Percentiles rank a stretch among this genome's conserved stretches.
Conservation (phyloP, 1,139 yeast species). For the Suhomyces chickasaworum region DNA sequence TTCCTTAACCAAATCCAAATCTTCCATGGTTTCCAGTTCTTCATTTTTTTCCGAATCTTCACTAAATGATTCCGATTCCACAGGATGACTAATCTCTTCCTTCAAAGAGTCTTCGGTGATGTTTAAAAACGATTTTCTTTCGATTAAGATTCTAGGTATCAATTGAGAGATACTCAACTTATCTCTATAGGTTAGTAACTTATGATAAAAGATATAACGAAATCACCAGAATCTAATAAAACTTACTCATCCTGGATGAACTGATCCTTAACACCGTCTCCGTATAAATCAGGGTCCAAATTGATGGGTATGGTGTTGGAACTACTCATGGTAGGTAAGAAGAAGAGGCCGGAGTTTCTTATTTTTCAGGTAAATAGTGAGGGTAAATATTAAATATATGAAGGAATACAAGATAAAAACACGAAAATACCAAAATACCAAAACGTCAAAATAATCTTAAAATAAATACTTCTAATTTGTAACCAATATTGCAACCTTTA, state of each 20-base stretch:
- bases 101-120: constrained; percentile 59
- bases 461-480: too few relatives aligned
- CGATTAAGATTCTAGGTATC: constrained; percentile 43
- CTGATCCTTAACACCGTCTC: constrained; percentile 38
- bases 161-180: constrained; percentile 41
- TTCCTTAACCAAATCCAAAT: constrained; percentile 37
- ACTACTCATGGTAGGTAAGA: constrained; percentile 6
- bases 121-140: constrained; percentile 43
- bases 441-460: background rate
- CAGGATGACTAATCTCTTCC: constrained; percentile 40
- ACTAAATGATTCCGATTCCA: constrained; percentile 12
- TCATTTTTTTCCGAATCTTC: constrained; percentile 8
- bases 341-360: constrained; percentile 1
- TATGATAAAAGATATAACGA: background rate
- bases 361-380: constrained; percentile 3
- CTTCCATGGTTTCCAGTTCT: constrained; percentile 33
- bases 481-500: too few relatives aligned
- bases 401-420: background rate
- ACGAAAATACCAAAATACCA: too few relatives aligned
- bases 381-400: background rate
- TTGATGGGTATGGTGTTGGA: constrained; percentile 15
- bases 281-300: constrained; percentile 30
- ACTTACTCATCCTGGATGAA: constrained; percentile 46
- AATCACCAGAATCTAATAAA: background rate
- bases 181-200: constrained; percentile 30